phyloP scores from a whole-genome alignment of 345 rosid species.

The Durio zibethinus region DNA sequence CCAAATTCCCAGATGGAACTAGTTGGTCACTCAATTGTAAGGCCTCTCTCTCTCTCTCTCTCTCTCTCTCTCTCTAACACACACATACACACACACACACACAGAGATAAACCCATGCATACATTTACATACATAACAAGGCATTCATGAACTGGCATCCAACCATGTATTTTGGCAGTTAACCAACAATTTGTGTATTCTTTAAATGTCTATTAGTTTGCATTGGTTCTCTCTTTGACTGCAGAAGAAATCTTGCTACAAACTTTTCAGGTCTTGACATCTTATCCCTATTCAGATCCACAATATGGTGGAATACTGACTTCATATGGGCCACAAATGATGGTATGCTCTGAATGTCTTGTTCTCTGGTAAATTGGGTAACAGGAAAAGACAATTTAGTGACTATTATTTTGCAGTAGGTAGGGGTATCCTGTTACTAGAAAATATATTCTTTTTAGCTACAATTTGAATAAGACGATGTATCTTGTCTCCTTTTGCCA shows the following conservation, averaged over 20 bases:
- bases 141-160: background rate
- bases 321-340: constrained; percentile 42
- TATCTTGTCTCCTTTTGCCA: background rate
- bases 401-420: background rate
- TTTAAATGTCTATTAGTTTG: background rate
- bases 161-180: background rate
- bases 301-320: constrained; percentile 40
- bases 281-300: constrained; percentile 50
- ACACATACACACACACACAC: background rate
- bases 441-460: background rate
- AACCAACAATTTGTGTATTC: background rate
- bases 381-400: background rate
- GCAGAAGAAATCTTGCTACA: background rate
- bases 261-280: constrained; percentile 50
- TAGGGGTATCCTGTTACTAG: background rate
- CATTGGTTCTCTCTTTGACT: background rate
- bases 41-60: constrained; percentile 15
- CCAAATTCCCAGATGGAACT: constrained; percentile 53
- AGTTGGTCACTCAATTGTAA: constrained; percentile 70
- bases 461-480: background rate
- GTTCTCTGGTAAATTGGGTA: background rate
- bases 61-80: too few species aligned
- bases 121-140: background rate
- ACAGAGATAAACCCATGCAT: background rate
- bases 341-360: constrained; percentile 37